Evolutionary conservation across 345 rosid species (phyloP).

Genomic region (Salix suchowensis): DNA sequence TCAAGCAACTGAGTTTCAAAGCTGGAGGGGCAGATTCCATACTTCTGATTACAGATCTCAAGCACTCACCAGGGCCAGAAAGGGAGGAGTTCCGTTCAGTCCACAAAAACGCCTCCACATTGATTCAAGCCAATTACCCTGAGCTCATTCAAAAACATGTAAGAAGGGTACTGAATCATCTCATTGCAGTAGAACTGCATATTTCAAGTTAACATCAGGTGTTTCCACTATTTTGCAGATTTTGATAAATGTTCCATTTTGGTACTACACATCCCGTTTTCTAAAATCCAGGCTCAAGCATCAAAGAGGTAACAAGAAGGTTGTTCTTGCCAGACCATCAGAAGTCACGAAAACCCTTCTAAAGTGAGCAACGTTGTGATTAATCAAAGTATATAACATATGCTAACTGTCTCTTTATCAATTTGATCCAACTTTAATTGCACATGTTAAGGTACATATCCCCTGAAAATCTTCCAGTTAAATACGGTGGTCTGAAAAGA

Average conservation of each 20-base stretch:
- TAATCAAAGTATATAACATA: too few species aligned
- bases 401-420: background rate
- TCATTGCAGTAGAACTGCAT: background rate
- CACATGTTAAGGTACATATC: slow-evolving; percentile 34
- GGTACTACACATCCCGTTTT: slow-evolving; percentile 46
- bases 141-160: slow-evolving; percentile 41
- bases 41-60: slow-evolving; percentile 49
- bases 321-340: slow-evolving; percentile 45
- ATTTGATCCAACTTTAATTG: background rate
- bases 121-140: slow-evolving; percentile 45
- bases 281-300: slow-evolving; percentile 27
- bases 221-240: slow-evolving; percentile 29
- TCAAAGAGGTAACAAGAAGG: slow-evolving; percentile 24
- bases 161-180: slow-evolving; percentile 3
- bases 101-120: slow-evolving; percentile 19
- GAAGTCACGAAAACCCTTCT: slow-evolving; percentile 48
- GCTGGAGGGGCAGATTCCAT: slow-evolving; percentile 43
- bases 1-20: slow-evolving; percentile 39
- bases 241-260: slow-evolving; percentile 51
- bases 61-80: slow-evolving; percentile 30
- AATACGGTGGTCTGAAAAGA: slow-evolving; percentile 55
- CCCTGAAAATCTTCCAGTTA: slow-evolving; percentile 46
- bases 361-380: slow-evolving; percentile 34
- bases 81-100: slow-evolving; percentile 33
- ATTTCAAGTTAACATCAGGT: background rate